Base-by-base conservation (phyloP, 2,329 filamentous ascomycete species). In the Diplodia scrobiculata region DNA sequence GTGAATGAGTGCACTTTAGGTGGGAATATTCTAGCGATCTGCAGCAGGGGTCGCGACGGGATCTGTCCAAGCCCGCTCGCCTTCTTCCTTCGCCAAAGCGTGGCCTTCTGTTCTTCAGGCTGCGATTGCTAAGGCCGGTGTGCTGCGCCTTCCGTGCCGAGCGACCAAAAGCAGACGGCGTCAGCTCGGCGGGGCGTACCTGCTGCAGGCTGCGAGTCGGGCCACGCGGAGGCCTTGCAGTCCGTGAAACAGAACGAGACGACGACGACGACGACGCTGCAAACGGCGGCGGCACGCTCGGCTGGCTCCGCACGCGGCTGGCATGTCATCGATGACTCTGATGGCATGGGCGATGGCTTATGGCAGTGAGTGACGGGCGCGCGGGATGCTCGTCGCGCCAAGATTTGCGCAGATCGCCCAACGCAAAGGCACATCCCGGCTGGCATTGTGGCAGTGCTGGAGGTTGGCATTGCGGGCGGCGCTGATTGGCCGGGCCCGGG, bases 371-470 rank as follows among this genome's bases (percentile, higher is more conserved):
- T 25, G 25, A 25, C 25, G 48, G 48, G 19, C 19, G 5, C 10
- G 5, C 27, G 7, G 48, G 6, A 3, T 5, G 21, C 21, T 45
- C 6, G 47, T 25, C 25, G 52, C 29, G 55, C 55, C 55, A 60
- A 60, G 55, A 13, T 9, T 41, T 19, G 41, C 54, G 54, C 34
- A 36, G 38, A 60, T 48, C 38, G 32, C 5, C 27, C 3, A 6
- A 13, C 27, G 6, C 54, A 10, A 29, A 41, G 54, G 21, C 34
- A 21, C 2, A 60, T 19, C 55, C 55, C 55, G 29, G 55, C 17
- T 9, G 14, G 38, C 9, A 60, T 60, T 60, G 55, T 60, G 55
- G 55, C 55, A 60, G 55, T 60, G 55, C 55, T 47, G 55, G 17
- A 41, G 36, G 38, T 17, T 38, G 38, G 45, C 55, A 41, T 19